Evolutionary conservation across 1,284 basidiomycete species (phyloP), one percentile per base, ranked within the genome.

Genomic region (Rhizoctonia solani): DNA sequence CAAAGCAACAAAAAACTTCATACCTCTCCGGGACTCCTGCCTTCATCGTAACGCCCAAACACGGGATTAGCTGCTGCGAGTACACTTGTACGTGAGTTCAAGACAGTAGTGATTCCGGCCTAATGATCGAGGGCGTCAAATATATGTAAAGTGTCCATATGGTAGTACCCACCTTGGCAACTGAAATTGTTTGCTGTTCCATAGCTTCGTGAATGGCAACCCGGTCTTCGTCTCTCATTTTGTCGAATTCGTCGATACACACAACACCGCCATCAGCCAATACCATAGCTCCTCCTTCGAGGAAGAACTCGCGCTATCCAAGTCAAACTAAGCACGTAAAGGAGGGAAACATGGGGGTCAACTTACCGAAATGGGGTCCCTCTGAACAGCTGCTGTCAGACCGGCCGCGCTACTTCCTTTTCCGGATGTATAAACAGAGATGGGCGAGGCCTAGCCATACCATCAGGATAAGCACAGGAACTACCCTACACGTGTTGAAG

Each of bases 141-240:
- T n/a, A 37, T 42, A 11, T 13, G 3, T 58, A 14, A 11, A 34
- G 13, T 14, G 13, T 16, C 41, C n/a, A 21, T 30, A 30, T 4
- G 13, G 23, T 23, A 9, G 2, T 3, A 11, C 55, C 16, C 27
- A 58, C 55, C 78, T 99, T 99, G 37, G 96, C 96, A 72, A 99
- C 98, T 1, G 97, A 99, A 73, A 99, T 99, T 0, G 96, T 99
- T 77, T 99, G 96, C 76, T 99, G 96, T 75, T 99, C 96, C 96
- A 99, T 99, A 16, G 96, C 97, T 79, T 99, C 97, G 79, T 99
- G 97, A 70, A 99, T 99, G 0, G 97, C 97, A 1, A 99, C 97
- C 69, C 97, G 88, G 75, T 99, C 97, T 77, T 98, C 96, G 75
- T 99, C 97, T 30, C 96, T 84, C 97, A 99, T 99, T 83, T 99